These are phyloP conservation scores for Aegilops sharonensis DNA, from an alignment of 176 grass and related monocot species.

Conservation along the genomic window DNA sequence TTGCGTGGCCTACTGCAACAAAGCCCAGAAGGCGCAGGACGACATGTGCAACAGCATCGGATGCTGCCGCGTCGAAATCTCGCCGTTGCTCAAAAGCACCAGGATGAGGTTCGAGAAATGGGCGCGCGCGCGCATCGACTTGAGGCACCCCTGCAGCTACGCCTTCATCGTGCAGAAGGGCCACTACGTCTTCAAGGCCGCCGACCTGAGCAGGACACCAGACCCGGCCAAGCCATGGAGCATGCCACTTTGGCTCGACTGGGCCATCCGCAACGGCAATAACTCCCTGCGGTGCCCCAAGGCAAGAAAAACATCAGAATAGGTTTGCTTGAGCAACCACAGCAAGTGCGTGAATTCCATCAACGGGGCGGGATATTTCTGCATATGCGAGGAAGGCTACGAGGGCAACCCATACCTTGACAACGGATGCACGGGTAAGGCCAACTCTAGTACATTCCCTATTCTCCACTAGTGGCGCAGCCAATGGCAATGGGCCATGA, in stretches of 20 bases:
- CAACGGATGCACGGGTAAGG: too few species aligned
- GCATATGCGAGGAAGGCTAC: too few species aligned
- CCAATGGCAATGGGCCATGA: too few species aligned
- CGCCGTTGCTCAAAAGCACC: neutral
- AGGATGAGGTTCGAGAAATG: neutral
- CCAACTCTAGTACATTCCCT: too few species aligned
- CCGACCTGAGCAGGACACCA: neutral
- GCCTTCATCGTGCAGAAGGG: constrained; percentile 1
- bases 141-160: neutral
- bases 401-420: too few species aligned
- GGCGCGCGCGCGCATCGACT: fast-evolving
- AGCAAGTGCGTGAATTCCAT: too few species aligned
- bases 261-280: neutral
- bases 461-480: too few species aligned
- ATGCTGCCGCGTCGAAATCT: neutral
- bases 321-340: constrained; percentile 10
- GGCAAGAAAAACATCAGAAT: neutral
- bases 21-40: fast-evolving
- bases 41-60: neutral
- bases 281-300: neutral
- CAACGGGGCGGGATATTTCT: too few species aligned
- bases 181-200: neutral
- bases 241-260: constrained; percentile 10
- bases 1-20: neutral
- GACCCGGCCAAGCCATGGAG: neutral